Evolutionary conservation across 768 basidiomycete genomes (phyloP).

Genomic region (Amanita polypyramis): DNA sequence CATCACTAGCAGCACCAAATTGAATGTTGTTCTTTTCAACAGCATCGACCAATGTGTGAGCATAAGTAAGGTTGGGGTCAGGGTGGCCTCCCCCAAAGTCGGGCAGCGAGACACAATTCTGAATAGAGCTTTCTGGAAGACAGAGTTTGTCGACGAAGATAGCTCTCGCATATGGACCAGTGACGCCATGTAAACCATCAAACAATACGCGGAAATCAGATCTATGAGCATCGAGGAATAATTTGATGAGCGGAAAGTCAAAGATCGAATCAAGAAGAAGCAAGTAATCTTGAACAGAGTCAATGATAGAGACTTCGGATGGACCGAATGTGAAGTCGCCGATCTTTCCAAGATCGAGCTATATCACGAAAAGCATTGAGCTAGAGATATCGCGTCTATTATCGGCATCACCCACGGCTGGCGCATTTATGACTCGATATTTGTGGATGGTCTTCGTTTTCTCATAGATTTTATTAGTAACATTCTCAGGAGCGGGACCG

Average conservation of each 20-base stretch:
- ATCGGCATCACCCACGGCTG: conserved; percentile 40
- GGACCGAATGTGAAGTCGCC: conserved; percentile 78
- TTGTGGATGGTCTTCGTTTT: conserved; percentile 76
- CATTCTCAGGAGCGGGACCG: conserved; percentile 91
- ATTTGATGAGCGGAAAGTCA: conserved; percentile 86
- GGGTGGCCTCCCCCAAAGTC: conserved; percentile 98
- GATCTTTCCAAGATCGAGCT: conserved; percentile 81
- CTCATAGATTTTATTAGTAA: conserved; percentile 94
- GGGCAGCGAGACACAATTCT: conserved; percentile 86
- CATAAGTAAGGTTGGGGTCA: conserved; percentile 97
- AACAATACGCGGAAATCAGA: conserved; percentile 80
- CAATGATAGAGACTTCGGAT: conserved; percentile 80
- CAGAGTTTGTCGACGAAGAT: conserved; percentile 80
- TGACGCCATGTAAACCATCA: conserved; percentile 94
- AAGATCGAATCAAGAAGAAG: conserved; percentile 80
- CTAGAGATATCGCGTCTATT: conserved; percentile 2
- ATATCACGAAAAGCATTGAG: not conserved
- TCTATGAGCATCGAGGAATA: conserved; percentile 66
- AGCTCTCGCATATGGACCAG: conserved; percentile 88
- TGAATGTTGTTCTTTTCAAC: conserved; percentile 81
- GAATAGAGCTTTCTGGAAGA: conserved; percentile 69
- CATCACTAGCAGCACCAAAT: conserved; percentile 96
- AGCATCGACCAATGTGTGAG: conserved; percentile 83
- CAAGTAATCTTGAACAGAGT: conserved; percentile 88
- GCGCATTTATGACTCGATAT: conserved; percentile 78